Base-by-base conservation (phyloP, 2,329 filamentous ascomycete species). In the Scopulariopsis brevicaulis region DNA sequence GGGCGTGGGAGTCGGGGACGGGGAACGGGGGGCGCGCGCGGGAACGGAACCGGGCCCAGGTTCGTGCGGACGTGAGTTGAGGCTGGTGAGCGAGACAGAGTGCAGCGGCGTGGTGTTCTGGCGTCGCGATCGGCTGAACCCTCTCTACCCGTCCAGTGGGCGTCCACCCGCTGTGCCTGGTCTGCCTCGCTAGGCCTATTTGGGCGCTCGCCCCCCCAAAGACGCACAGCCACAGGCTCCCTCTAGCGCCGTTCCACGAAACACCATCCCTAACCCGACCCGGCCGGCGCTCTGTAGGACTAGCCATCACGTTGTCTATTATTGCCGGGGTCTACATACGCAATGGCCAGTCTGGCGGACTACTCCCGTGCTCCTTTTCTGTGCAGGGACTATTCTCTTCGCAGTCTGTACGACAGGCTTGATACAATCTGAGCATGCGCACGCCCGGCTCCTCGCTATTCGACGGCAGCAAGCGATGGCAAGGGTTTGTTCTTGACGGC, bases 71-170 rank as follows among this genome's bases (percentile, higher is more conserved):
- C 15, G 18, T 58, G 56, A 54, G 53, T 50, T 35, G 51, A 54
- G 28, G 50, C 12, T 56, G 56, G 35, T 15, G 56, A 53, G 37
- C 48, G 56, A 54, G 52, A 58, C 53, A 37, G 24, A 58, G 50
- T 56, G 28, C 28, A 32, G 28, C 28, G 28, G 28, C 50, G 40
- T n/a, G 40, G 51, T 54, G 24, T 34, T 15, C 12, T 12, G 15
- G 22, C 22, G 56, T 46, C 48, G 50, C 55, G 55, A 57, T 57
- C 55, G 32, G 28, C 55, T 52, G 35, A 25, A 25, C 15, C 46
- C 25, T 24, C 46, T 20, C 46, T 53, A 24, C 22, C 46, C n/a
- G 5, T 11, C 7, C 20, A 22, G n/a, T 46, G 40, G 40, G 15
- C n/a, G 40, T 15, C 10, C 40, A n/a, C n/a, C n/a, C n/a, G n/a